A percentile compares a stretch with the other conserved stretches of the same genome.
These are phyloP conservation scores for Rutstroemia sp. DNA, from an alignment of 2,329 filamentous ascomycete genomes.

Conservation along the genomic window DNA sequence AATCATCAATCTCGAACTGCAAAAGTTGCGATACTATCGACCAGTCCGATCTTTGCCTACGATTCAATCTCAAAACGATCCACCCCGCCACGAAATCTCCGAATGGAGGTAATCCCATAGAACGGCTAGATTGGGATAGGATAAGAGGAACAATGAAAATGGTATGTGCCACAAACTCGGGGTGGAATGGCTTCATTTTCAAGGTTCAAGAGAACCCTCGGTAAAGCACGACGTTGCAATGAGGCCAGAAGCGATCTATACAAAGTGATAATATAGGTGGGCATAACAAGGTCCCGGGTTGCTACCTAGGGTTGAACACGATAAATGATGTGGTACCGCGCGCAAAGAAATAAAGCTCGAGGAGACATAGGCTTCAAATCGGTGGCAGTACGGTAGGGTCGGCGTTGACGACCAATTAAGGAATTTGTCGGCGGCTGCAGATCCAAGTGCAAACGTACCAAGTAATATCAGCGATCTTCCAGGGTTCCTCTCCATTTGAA, in stretches of 20 bases:
- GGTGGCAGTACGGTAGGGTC: background rate
- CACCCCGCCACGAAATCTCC: slow-evolving; percentile 17
- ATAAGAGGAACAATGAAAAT: background rate
- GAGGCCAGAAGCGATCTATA: slow-evolving; percentile 18
- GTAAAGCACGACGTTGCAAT: background rate
- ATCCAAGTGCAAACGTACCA: background rate
- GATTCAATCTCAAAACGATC: slow-evolving; percentile 12
- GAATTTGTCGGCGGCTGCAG: slow-evolving; percentile 13
- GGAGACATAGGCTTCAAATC: background rate
- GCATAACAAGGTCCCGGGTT: slow-evolving; percentile 8
- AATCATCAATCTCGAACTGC: background rate
- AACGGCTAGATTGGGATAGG: background rate
- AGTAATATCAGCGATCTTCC: background rate
- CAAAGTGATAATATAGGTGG: slow-evolving; percentile 20
- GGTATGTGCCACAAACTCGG: slow-evolving; percentile 10
- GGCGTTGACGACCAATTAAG: slow-evolving; percentile 3
- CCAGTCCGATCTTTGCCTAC: slow-evolving; percentile 1
- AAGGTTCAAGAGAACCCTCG: background rate
- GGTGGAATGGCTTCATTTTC: background rate
- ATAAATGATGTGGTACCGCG: slow-evolving; percentile 3
- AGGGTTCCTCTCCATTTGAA: background rate
- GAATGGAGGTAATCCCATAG: slow-evolving; percentile 17
- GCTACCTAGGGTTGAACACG: slow-evolving; percentile 1
- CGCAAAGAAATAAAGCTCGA: background rate
- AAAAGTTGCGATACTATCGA: slow-evolving; percentile 4